A percentile compares a stretch with the other conserved stretches of the same genome.
These are phyloP conservation scores for Ogataea methanolica DNA, from an alignment of 805 yeast species.

Conservation along the genomic window DNA sequence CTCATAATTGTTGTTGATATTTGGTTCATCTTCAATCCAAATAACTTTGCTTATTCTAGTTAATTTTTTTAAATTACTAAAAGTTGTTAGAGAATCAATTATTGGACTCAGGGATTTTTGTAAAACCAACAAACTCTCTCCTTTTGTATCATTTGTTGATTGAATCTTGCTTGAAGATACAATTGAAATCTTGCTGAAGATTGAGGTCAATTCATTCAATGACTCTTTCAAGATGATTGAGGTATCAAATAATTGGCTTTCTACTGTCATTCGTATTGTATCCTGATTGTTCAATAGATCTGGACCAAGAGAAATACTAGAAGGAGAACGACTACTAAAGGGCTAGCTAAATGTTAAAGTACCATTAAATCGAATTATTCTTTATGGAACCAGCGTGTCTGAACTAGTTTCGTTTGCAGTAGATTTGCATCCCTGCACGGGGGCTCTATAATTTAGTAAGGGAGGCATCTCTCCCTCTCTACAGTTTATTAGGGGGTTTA, in stretches of 20 bases:
- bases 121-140: slow-evolving; percentile 18
- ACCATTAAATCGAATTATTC: no score
- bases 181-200: slow-evolving; percentile 9
- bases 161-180: not conserved
- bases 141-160: not conserved
- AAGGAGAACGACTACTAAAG: not conserved
- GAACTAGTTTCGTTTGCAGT: no score
- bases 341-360: no score
- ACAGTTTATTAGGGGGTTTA: no score
- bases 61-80: slow-evolving; percentile 21
- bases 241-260: slow-evolving; percentile 11
- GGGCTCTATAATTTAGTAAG: no score
- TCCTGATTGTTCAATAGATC: not conserved
- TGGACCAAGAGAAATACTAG: not conserved
- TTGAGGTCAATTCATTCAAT: slow-evolving; percentile 12
- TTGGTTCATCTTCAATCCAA: slow-evolving; percentile 23
- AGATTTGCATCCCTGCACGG: no score
- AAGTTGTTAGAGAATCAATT: slow-evolving; percentile 25
- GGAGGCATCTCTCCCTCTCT: no score
- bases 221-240: slow-evolving; percentile 5
- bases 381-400: no score
- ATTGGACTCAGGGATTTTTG: slow-evolving; percentile 21
- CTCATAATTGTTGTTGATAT: slow-evolving; percentile 13
- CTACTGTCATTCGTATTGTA: not conserved
- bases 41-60: slow-evolving; percentile 24